Conservation (phyloP, 2,329 filamentous ascomycete species). For the Penicillium palitans region DNA sequence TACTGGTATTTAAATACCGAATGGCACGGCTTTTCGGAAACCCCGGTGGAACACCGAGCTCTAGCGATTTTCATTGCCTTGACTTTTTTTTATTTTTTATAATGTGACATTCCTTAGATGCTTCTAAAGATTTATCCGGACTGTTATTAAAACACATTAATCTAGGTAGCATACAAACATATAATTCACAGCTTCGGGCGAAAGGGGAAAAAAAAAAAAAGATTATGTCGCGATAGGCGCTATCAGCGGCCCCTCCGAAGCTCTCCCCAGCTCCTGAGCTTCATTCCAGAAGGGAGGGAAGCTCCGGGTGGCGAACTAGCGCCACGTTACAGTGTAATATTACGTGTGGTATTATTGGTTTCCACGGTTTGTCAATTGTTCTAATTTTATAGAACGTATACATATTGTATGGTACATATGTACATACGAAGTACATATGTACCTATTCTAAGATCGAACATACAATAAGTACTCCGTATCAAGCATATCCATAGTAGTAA, state of each 20-base stretch:
- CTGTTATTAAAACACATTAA: neutral
- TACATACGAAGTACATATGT: too few species aligned
- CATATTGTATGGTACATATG: too few species aligned
- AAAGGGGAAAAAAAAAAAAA: neutral
- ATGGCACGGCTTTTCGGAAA: conserved; percentile 16
- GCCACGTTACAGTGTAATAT: conserved; percentile 19
- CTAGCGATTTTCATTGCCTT: neutral
- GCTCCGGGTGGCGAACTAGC: conserved; percentile 27
- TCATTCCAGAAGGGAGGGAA: conserved; percentile 28
- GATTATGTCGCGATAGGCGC: conserved; percentile 22
- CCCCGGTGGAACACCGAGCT: conserved; percentile 22
- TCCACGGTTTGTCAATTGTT: neutral
- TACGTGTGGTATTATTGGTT: neutral
- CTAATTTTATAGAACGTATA: neutral
- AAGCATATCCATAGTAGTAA: too few species aligned
- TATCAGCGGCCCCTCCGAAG: conserved; percentile 32
- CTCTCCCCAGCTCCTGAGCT: conserved; percentile 25
- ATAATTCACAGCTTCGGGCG: neutral
- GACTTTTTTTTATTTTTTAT: neutral
- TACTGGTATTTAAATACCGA: conserved; percentile 9
- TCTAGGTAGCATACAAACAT: neutral
- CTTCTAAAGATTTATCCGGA: neutral
- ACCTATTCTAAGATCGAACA: neutral
- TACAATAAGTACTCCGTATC: too few species aligned
- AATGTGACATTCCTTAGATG: neutral